phyloP scores from a whole-genome alignment of 805 yeast species.

The Cyberlindnera maritima region DNA sequence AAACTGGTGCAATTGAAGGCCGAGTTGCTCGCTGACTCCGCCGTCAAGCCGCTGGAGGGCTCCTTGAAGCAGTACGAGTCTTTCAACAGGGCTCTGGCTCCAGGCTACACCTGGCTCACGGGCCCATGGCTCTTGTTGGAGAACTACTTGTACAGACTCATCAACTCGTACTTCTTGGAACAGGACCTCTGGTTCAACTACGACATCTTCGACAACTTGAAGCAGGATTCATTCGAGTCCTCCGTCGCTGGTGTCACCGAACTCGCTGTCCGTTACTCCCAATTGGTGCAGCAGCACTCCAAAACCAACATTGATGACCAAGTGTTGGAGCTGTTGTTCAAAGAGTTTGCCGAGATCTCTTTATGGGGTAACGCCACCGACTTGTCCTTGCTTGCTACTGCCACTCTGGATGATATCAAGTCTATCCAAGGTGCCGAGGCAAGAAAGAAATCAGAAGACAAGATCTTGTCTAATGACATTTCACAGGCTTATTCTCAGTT shows the following conservation, averaged over 20 bases:
- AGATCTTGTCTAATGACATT: slow-evolving; percentile 77
- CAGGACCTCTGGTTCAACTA: slow-evolving; percentile 44
- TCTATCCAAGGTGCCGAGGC: slow-evolving; percentile 89
- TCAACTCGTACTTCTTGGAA: slow-evolving; percentile 44
- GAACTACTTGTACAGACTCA: slow-evolving; percentile 73
- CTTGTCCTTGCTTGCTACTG: slow-evolving; percentile 81
- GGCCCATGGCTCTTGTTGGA: slow-evolving; percentile 93
- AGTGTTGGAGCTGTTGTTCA: slow-evolving; percentile 56
- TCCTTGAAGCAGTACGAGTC: slow-evolving; percentile 44
- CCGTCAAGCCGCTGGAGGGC: slow-evolving; percentile 43
- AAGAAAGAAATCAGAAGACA: slow-evolving; percentile 75
- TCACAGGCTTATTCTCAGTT: slow-evolving; percentile 59
- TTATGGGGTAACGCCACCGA: slow-evolving; percentile 99
- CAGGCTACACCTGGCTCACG: slow-evolving; percentile 60
- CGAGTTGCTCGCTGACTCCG: slow-evolving; percentile 41
- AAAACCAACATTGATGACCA: slow-evolving; percentile 33
- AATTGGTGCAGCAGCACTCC: slow-evolving; percentile 32
- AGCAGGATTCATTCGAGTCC: slow-evolving; percentile 69
- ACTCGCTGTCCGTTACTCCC: slow-evolving; percentile 63
- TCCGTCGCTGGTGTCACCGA: slow-evolving; percentile 79
- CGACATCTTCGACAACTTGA: slow-evolving; percentile 73
- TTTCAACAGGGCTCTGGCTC: slow-evolving; percentile 55
- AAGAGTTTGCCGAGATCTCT: slow-evolving; percentile 83
- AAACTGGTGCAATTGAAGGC: slow-evolving; percentile 42
- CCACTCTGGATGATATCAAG: slow-evolving; percentile 86